Evolutionary conservation across 2,329 filamentous ascomycete genomes (phyloP), one percentile per base, ranked within the genome.

Genomic region (Monosporascus sp.): DNA sequence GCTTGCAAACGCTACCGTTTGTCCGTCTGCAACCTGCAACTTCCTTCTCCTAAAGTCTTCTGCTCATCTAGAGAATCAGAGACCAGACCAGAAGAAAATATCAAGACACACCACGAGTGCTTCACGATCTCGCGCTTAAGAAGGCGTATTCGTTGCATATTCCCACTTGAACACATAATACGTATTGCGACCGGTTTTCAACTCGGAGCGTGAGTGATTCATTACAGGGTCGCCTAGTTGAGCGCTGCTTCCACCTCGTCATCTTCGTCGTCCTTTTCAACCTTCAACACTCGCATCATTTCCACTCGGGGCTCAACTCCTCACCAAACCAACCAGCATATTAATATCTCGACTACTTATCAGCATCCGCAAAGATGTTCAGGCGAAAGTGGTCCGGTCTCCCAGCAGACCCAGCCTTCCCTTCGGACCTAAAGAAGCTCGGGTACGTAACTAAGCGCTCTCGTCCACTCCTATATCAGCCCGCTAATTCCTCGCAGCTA

Each of bases 381-480:
- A 83, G 86, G 49, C 87, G 88, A 52, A 76, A 78, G 39, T 82
- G 82, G 72, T 77, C 79, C 8, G 80, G 83, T 60, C 81, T 96
- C 3, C 88, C 89, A n/a, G 68, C 75, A 50, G 89, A 96, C 63
- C 79, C 83, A 1, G 65, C 74, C 14, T 95, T 88, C 65, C 78
- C 84, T 11, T 71, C 77, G 0, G 75, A 88, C 61, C 74, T 97
- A 27, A 73, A 82, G 54, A 74, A 81, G 50, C 82, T 97, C 3
- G 92, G 90, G 88, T 93, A 73, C 62, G 77, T 63, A 52, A 35
- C 27, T 22, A 22, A 6, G 45, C 31, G 9, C 25, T 39, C 6
- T 35, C 44, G 50, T 17, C 43, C 25, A 8, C n/a, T 52, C 31
- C 18, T 50, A 14, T 35, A 37, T 24, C 27, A 47, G 27, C 47